A percentile compares a stretch with the other conserved stretches of the same genome.
phyloP scores from a whole-genome alignment of 805 yeast genomes.

The Dipodascus geniculatus region DNA sequence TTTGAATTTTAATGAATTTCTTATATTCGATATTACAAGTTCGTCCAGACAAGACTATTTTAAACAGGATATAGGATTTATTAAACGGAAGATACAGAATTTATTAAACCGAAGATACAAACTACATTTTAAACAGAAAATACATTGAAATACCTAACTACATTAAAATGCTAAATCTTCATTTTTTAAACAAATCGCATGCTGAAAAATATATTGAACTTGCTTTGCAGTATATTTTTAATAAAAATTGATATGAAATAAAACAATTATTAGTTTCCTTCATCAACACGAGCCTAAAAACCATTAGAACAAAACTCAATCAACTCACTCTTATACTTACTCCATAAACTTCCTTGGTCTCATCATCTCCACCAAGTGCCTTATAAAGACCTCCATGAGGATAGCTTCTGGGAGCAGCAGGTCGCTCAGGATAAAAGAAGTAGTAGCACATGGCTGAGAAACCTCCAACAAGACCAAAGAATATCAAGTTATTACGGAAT shows the following conservation, averaged over 20 bases:
- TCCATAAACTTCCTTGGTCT: conserved; percentile 21
- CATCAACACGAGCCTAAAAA: conserved; percentile 2
- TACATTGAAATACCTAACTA: too few relatives aligned
- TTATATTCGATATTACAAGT: too few relatives aligned
- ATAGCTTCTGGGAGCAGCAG: conserved; percentile 64
- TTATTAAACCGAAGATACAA: too few relatives aligned
- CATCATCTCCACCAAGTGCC: conserved; percentile 50
- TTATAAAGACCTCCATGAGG: conserved; percentile 67
- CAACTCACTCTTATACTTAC: background rate
- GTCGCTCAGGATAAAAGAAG: conserved; percentile 49
- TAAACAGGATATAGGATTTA: too few relatives aligned
- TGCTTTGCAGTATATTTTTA: background rate
- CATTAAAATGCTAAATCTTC: too few relatives aligned
- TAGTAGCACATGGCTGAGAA: conserved; percentile 36
- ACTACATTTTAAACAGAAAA: too few relatives aligned
- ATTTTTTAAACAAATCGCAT: too few relatives aligned
- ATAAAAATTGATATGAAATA: background rate
- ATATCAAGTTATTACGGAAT: conserved; percentile 39
- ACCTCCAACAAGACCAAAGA: conserved; percentile 38
- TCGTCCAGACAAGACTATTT: too few relatives aligned
- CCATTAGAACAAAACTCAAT: background rate
- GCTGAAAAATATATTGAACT: too few relatives aligned
- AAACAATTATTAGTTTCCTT: background rate
- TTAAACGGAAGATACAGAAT: too few relatives aligned
- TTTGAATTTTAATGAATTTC: too few relatives aligned